A percentile compares a stretch with the other conserved stretches of the same genome.
Conservation (phyloP, 2,329 filamentous ascomycete genomes). For the Dichotomopilus funicola region DNA sequence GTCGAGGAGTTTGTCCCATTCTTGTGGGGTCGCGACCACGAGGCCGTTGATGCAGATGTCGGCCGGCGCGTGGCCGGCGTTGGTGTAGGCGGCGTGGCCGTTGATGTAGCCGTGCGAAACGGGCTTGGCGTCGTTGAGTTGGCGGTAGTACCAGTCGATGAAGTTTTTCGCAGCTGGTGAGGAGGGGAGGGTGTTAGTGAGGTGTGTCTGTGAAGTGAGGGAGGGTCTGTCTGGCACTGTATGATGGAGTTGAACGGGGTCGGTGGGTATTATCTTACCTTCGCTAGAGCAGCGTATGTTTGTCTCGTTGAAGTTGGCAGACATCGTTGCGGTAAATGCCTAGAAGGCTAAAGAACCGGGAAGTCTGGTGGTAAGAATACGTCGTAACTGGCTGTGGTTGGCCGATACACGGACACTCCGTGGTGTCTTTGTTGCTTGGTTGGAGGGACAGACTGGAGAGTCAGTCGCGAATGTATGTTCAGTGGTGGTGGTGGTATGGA, state of each 20-base stretch:
- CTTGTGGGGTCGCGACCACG: conserved; percentile 52
- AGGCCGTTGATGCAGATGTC: conserved; percentile 79
- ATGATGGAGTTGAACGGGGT: conserved; percentile 1
- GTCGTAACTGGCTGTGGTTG: background rate
- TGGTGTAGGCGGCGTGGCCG: conserved; percentile 44
- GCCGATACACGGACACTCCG: background rate
- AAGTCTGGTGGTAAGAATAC: background rate
- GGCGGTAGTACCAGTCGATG: conserved; percentile 66
- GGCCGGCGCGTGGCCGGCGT: conserved; percentile 44
- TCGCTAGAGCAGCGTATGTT: conserved; percentile 42
- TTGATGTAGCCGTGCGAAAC: conserved; percentile 67
- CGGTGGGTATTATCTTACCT: conserved; percentile 29
- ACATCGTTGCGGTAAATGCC: background rate
- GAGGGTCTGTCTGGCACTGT: conserved; percentile 3
- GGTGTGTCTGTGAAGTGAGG: background rate
- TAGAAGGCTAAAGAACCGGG: background rate
- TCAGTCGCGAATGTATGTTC: no score
- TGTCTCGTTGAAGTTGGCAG: conserved; percentile 29
- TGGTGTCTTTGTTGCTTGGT: no score
- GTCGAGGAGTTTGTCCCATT: conserved; percentile 63
- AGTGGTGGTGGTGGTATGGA: no score
- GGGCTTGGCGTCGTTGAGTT: conserved; percentile 55
- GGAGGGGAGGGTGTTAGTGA: conserved; percentile 3
- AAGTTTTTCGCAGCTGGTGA: conserved; percentile 62
- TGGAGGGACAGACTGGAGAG: no score